These are phyloP conservation scores for Rubroboletus pulcherrimus DNA, from an alignment of 768 basidiomycete genomes.

Conservation along the genomic window DNA sequence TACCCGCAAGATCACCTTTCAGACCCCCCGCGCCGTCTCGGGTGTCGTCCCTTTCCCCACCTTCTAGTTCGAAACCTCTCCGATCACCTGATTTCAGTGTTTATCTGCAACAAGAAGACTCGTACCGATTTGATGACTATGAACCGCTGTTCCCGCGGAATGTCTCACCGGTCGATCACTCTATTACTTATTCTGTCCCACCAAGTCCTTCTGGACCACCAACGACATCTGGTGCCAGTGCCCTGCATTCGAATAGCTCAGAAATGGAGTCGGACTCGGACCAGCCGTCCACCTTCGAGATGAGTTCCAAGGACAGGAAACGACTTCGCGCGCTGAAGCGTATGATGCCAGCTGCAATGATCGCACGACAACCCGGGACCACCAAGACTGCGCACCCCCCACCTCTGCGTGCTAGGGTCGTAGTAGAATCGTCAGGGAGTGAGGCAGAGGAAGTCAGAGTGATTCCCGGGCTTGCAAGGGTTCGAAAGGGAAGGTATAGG, in stretches of 20 bases:
- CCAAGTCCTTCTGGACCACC: constrained; percentile 16
- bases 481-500: constrained; percentile 34
- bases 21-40: background rate
- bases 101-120: constrained; percentile 16
- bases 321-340: constrained; percentile 37
- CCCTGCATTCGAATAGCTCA: constrained; percentile 15
- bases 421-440: constrained; percentile 20
- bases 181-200: constrained; percentile 3
- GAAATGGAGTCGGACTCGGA: constrained; percentile 20
- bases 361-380: constrained; percentile 32
- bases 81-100: constrained; percentile 13
- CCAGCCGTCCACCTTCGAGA: constrained; percentile 7
- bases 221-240: constrained; percentile 18
- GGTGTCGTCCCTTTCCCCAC: constrained; percentile 10
- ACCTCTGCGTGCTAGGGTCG: constrained; percentile 7
- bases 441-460: constrained; percentile 39
- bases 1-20: constrained; percentile 3
- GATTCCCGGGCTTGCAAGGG: constrained; percentile 50
- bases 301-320: constrained; percentile 34
- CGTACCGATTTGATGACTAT: constrained; percentile 9
- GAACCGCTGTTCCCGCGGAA: background rate
- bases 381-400: constrained; percentile 9
- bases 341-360: constrained; percentile 56
- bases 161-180: constrained; percentile 2
- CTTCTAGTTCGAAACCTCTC: background rate